phyloP scores from a whole-genome alignment of 2,329 filamentous ascomycete genomes.

The Cercospora nicotianae region DNA sequence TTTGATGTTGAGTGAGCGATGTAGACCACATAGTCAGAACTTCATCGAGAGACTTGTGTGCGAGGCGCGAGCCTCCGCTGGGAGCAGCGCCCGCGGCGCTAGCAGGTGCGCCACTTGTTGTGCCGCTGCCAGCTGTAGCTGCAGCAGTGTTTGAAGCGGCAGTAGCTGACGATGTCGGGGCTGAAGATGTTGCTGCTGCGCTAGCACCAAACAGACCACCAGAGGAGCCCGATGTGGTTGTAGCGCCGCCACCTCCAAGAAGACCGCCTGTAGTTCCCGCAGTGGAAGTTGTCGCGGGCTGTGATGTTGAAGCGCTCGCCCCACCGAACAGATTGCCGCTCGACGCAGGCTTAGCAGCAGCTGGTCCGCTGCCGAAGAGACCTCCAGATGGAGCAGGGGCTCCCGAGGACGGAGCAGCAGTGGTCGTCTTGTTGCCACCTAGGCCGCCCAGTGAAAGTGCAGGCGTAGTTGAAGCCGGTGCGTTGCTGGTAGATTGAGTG shows the following conservation, averaged over 20 bases:
- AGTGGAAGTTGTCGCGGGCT: conserved; percentile 6
- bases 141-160: neutral
- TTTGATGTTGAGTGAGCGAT: conserved; percentile 92
- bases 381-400: conserved; percentile 2
- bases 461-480: conserved; percentile 6
- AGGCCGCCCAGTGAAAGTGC: conserved; percentile 4
- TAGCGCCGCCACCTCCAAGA: neutral
- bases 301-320: conserved; percentile 7
- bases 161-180: neutral
- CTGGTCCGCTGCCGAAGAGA: conserved; percentile 6
- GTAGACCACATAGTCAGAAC: conserved; percentile 97
- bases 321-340: conserved; percentile 8
- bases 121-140: neutral
- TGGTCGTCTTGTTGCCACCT: conserved; percentile 4
- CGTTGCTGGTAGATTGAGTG: conserved; percentile 9
- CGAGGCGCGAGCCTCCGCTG: conserved; percentile 77
- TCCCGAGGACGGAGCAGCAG: neutral
- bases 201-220: conserved; percentile 17
- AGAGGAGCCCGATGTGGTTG: conserved; percentile 6
- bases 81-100: conserved; percentile 74
- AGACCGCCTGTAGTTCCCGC: conserved; percentile 2
- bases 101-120: conserved; percentile 5
- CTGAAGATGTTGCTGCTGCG: conserved; percentile 5
- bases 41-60: conserved; percentile 99
- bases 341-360: conserved; percentile 5